Evolutionary conservation across 345 rosid species (phyloP), one percentile per base, ranked within the genome.

Genomic region (Kandelia obovata): DNA sequence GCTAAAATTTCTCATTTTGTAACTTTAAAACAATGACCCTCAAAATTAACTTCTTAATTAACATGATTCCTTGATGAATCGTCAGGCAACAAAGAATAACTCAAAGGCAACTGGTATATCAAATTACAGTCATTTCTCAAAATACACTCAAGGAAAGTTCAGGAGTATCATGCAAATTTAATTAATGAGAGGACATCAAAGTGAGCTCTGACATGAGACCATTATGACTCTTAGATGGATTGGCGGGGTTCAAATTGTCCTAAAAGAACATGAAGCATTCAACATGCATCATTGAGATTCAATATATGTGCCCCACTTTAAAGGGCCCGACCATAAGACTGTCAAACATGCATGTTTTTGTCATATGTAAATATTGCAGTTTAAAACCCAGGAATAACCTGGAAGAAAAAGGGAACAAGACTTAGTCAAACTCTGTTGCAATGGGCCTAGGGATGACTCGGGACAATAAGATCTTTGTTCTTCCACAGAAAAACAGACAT

Each of bases 371-470:
- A 76, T 67, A 26, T 69, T 59, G 77, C 61, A 62, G 64, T 34
- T 62, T 57, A 58, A 60, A 60, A 59, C 64, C 56, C 61, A 34
- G 52, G 57, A 63, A 52, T 43, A 58, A 73, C 77, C 64, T 69
- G 67, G 65, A 68, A 78, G 68, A 46, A 73, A 52, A 75, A 51
- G 61, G 32, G 35, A 73, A 76, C 64, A 52, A 56, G 66, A 66
- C 75, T 66, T 65, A 7, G 35, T 63, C 19, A 61, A 13, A 83
- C 86, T 75, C 79, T 68, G 61, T 73, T 69, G 71, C 78, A 71
- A 60, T 64, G 26, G 62, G 61, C 71, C 59, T 21, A 53, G 58
- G 57, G 51, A 69, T 65, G 58, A 47, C 55, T 73, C 46, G 37
- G 58, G 34, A 66, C 16, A 59, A 25, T 37, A 63, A 62, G 51